These are phyloP conservation scores for Pichia sp. DNA, from an alignment of 1,139 yeast species.

Conservation along the genomic window DNA sequence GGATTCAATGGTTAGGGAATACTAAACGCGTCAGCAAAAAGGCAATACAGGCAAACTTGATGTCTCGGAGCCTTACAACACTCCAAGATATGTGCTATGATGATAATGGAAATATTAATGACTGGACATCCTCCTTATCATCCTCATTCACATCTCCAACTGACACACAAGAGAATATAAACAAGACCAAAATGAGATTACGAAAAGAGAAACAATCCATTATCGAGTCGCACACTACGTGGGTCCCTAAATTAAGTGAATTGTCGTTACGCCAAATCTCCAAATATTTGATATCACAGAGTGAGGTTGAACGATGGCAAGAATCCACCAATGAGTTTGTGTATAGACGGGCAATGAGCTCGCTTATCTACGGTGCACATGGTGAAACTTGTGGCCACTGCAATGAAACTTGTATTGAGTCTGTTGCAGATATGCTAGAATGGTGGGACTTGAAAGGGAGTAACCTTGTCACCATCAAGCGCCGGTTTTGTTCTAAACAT, in stretches of 20 bases:
- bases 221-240: constrained; percentile 9
- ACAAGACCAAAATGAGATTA: constrained; percentile 1
- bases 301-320: constrained; percentile 42
- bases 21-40: constrained; percentile 18
- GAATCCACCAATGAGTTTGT: constrained; percentile 30
- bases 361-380: constrained; percentile 37
- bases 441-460: constrained; percentile 53
- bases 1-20: constrained; percentile 23
- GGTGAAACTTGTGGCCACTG: constrained; percentile 49
- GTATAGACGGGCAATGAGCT: constrained; percentile 35
- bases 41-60: constrained; percentile 18
- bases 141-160: background rate
- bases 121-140: constrained; percentile 14
- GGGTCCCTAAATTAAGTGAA: constrained; percentile 37
- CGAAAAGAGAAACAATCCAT: constrained; percentile 7
- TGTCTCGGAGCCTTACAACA: constrained; percentile 25
- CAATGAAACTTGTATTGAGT: constrained; percentile 34
- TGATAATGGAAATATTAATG: constrained; percentile 9
- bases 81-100: constrained; percentile 19
- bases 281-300: constrained; percentile 35
- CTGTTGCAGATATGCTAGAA: constrained; percentile 48
- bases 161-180: background rate
- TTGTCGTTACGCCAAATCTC: constrained; percentile 39
- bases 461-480: constrained; percentile 35
- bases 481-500: constrained; percentile 39